A percentile compares a stretch with the other conserved stretches of the same genome.
Conservation (phyloP, 208 protist species). For the Baffinella frigidus region DNA sequence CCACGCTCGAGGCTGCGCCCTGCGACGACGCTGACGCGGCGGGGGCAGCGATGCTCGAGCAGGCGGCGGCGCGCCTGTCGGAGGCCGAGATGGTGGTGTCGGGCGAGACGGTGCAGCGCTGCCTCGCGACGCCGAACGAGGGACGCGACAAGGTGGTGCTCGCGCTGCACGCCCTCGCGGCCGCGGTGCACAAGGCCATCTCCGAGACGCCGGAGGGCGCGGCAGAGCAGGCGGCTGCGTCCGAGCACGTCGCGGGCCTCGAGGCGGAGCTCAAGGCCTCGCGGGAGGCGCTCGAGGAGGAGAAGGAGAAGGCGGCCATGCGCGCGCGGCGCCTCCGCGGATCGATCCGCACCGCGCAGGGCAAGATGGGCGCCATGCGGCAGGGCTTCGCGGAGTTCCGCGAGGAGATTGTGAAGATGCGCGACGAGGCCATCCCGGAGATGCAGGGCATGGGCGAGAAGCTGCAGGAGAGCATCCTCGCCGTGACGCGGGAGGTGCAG, state of each 20-base stretch:
- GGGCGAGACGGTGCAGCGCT: too few species aligned
- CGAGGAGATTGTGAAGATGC: not conserved
- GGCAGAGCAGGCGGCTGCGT: not conserved
- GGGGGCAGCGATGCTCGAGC: too few species aligned
- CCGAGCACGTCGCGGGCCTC: too few species aligned
- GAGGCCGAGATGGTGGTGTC: not conserved
- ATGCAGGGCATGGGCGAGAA: not conserved
- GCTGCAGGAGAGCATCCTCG: not conserved
- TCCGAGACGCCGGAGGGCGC: not conserved
- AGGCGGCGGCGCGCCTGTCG: too few species aligned
- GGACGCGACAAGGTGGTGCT: not conserved
- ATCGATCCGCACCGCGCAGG: not conserved
- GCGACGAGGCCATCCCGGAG: too few species aligned
- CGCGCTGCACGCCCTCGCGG: not conserved
- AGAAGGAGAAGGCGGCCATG: not conserved
- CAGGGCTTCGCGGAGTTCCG: not conserved
- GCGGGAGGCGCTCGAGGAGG: constrained; percentile 1
- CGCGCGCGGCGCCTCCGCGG: not conserved
- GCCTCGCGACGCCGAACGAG: not conserved
- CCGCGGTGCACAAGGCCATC: not conserved
- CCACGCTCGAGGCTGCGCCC: too few species aligned
- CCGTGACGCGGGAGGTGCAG: not conserved
- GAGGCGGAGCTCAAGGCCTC: too few species aligned
- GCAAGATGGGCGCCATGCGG: not conserved
- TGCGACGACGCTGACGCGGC: too few species aligned